Conservation (phyloP, 805 yeast species). For the Kodamaea nitidulidarum region DNA sequence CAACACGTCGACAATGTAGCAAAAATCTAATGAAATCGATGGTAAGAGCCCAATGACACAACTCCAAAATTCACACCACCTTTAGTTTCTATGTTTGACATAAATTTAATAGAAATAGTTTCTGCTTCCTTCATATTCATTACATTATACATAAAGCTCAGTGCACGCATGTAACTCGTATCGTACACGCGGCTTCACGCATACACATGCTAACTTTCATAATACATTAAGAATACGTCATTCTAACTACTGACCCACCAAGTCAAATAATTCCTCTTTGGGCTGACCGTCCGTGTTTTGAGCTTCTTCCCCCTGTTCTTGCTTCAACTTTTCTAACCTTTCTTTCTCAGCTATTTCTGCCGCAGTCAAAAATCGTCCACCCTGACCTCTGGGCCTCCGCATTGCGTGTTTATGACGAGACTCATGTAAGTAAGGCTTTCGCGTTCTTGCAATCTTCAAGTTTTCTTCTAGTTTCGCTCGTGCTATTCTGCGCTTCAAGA, state of each 20-base stretch:
- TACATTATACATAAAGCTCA: no score
- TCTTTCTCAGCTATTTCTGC: conserved; percentile 55
- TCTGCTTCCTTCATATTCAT: no score
- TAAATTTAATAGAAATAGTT: no score
- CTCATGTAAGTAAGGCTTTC: conserved; percentile 93
- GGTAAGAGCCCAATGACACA: no score
- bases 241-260: conserved; percentile 4
- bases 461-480: conserved; percentile 90
- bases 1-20: no score
- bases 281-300: conserved; percentile 1
- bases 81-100: no score
- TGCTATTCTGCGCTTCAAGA: conserved; percentile 87
- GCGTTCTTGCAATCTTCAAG: conserved; percentile 79
- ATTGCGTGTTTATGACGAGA: conserved; percentile 98
- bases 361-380: conserved; percentile 94
- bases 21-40: no score
- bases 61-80: no score
- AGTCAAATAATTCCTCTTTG: conserved; percentile 4
- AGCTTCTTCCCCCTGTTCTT: conserved; percentile 23
- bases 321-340: conserved; percentile 35
- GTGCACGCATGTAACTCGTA: no score
- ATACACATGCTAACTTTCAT: conserved; percentile 1
- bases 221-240: conserved; percentile 6
- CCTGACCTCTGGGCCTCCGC: conserved; percentile 99
- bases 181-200: no score